Percentiles rank a stretch among this genome's conserved stretches.
Conservation (phyloP, 1,284 basidiomycete genomes). For the Cryptococcus sp. region DNA sequence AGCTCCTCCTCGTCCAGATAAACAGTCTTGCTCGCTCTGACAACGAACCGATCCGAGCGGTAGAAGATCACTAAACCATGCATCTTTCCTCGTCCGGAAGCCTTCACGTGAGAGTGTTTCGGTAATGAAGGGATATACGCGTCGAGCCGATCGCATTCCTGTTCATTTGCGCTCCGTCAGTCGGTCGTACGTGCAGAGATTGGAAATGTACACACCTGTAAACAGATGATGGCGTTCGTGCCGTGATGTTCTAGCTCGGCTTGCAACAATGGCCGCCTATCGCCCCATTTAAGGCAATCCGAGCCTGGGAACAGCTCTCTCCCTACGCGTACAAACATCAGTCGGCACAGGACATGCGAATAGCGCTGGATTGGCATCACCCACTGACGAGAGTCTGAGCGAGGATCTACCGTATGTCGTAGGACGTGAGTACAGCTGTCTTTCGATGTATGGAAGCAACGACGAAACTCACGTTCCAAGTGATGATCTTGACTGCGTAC, state of each 20-base stretch:
- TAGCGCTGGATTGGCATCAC: conserved; percentile 11
- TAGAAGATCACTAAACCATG: conserved; percentile 83
- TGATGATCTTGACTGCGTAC: conserved; percentile 69
- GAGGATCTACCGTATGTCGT: conserved; percentile 55
- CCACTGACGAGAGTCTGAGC: conserved; percentile 54
- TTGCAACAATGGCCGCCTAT: conserved; percentile 73
- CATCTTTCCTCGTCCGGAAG: conserved; percentile 68
- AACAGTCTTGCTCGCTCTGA: conserved; percentile 58
- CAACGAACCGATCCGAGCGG: conserved; percentile 59
- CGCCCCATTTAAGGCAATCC: conserved; percentile 71
- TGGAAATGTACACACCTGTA: conserved; percentile 62
- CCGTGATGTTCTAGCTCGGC: conserved; percentile 66
- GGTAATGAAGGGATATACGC: conserved; percentile 63
- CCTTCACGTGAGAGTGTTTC: conserved; percentile 59
- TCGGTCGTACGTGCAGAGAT: not conserved
- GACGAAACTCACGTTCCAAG: conserved; percentile 54
- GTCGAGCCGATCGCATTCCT: conserved; percentile 63
- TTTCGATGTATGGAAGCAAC: not conserved
- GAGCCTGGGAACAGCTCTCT: conserved; percentile 77
- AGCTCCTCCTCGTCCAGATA: conserved; percentile 66
- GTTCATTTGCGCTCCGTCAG: not conserved
- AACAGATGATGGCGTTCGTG: conserved; percentile 71
- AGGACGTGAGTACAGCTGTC: not conserved
- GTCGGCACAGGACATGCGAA: not conserved
- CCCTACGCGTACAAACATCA: conserved; percentile 56